phyloP scores from a whole-genome alignment of 441 rosid species.

The Capsella rubella region DNA sequence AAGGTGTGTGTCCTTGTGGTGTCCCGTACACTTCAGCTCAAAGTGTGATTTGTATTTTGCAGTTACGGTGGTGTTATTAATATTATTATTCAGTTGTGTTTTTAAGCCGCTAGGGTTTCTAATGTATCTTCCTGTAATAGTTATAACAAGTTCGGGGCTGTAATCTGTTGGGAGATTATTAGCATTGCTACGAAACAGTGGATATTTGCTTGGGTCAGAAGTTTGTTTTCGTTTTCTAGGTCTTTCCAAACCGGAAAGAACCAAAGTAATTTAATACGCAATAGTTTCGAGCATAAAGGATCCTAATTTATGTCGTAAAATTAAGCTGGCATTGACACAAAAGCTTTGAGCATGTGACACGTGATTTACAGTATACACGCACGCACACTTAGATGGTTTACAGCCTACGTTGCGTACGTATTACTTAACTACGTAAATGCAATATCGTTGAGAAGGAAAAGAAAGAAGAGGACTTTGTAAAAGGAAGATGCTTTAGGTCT shows the following conservation, averaged over 20 bases:
- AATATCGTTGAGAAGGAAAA: no score
- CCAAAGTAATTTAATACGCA: neutral
- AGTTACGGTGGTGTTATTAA: conserved; percentile 47
- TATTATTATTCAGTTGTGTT: conserved; percentile 26
- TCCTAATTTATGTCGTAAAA: neutral
- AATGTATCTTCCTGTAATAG: conserved; percentile 1
- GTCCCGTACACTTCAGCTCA: conserved; percentile 38
- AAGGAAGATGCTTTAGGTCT: conserved; percentile 1
- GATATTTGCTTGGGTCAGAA: conserved; percentile 9
- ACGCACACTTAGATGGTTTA: no score
- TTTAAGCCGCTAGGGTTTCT: conserved; percentile 23
- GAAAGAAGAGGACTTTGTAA: neutral
- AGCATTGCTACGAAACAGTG: neutral
- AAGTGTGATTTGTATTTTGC: conserved; percentile 59
- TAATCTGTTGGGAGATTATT: neutral
- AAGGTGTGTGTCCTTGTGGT: conserved; percentile 47
- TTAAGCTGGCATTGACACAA: neutral
- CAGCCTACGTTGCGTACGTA: no score
- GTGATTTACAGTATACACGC: no score
- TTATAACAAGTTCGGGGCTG: conserved; percentile 8
- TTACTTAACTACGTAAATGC: no score
- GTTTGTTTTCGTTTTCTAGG: neutral
- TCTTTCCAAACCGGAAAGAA: neutral
- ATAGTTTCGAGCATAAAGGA: neutral
- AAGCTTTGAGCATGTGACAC: neutral